Percentiles rank a stretch among this genome's conserved stretches.
Conservation (phyloP, 2,329 filamentous ascomycete genomes). For the Dactylonectria estremocensis region DNA sequence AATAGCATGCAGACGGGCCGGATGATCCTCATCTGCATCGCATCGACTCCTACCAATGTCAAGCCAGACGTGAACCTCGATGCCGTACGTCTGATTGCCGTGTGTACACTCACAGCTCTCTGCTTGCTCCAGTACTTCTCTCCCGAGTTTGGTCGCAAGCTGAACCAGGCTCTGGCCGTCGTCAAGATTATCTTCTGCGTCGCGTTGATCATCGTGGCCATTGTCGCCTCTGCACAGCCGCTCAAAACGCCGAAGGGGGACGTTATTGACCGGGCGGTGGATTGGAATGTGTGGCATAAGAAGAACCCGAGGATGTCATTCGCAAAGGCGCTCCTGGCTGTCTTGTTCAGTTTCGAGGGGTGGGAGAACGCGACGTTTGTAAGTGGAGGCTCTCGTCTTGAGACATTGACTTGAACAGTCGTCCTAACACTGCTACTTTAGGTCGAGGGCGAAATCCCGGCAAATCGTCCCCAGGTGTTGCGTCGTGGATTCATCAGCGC, state of each 20-base stretch:
- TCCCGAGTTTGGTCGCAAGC: conserved; percentile 3
- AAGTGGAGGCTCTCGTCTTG: not conserved
- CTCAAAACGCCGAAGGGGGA: not conserved
- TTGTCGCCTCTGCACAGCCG: not conserved
- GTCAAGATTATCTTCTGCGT: conserved; percentile 2
- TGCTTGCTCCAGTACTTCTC: conserved; percentile 23
- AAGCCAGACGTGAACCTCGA: not conserved
- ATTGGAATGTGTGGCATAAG: not conserved
- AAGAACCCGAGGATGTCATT: not conserved
- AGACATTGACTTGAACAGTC: not conserved
- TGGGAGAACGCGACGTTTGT: conserved; percentile 28
- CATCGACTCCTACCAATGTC: not conserved
- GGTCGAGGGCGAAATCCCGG: conserved; percentile 17
- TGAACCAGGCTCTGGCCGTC: conserved; percentile 13
- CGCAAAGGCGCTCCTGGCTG: conserved; percentile 9
- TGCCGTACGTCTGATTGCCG: conserved; percentile 12
- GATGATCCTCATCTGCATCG: conserved; percentile 7
- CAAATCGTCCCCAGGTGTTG: not conserved
- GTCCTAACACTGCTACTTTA: not conserved
- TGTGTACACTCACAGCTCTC: conserved; percentile 1
- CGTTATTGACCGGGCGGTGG: not conserved
- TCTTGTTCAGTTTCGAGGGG: conserved; percentile 20
- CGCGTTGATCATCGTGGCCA: not conserved
- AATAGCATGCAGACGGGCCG: conserved; percentile 20
- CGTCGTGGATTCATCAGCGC: conserved; percentile 4